Evolutionary conservation across 2,329 filamentous ascomycete species (phyloP).

Genomic region (Ophiostoma australiae): DNA sequence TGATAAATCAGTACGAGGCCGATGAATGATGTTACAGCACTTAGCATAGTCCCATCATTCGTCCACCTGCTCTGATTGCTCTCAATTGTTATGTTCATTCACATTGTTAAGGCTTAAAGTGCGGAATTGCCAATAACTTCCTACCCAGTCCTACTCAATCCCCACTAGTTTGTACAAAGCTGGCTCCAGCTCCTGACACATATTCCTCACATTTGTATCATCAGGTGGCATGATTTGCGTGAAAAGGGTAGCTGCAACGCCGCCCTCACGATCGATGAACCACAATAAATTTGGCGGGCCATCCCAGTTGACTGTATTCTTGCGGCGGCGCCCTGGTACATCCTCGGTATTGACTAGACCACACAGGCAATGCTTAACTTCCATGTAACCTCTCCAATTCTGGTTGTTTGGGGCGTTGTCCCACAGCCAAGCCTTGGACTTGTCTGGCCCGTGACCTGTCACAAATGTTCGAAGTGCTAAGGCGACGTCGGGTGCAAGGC

Average conservation of each 20-base stretch:
- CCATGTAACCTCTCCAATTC: slow-evolving; percentile 33
- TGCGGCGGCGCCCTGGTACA: slow-evolving; percentile 39
- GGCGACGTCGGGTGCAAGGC: background rate
- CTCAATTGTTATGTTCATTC: background rate
- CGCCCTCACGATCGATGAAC: slow-evolving; percentile 47
- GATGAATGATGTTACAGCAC: background rate
- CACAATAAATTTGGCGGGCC: slow-evolving; percentile 44
- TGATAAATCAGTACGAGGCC: slow-evolving; percentile 26
- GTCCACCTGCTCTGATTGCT: too few species aligned
- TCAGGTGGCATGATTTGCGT: background rate
- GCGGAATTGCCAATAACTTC: background rate
- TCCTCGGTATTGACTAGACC: slow-evolving; percentile 38
- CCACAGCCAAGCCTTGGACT: background rate
- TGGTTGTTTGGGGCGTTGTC: slow-evolving; percentile 19
- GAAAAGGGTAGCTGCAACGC: slow-evolving; percentile 29
- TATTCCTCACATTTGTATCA: background rate
- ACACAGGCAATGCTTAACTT: slow-evolving; percentile 40
- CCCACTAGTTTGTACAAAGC: background rate
- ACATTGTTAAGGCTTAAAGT: background rate
- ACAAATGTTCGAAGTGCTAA: background rate
- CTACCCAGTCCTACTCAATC: background rate
- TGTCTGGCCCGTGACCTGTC: background rate
- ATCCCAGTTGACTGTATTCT: slow-evolving; percentile 43
- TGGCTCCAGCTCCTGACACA: background rate
- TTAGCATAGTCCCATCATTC: background rate